Base-by-base conservation (phyloP, 2,329 filamentous ascomycete species). In the Fusarium aywerte region DNA sequence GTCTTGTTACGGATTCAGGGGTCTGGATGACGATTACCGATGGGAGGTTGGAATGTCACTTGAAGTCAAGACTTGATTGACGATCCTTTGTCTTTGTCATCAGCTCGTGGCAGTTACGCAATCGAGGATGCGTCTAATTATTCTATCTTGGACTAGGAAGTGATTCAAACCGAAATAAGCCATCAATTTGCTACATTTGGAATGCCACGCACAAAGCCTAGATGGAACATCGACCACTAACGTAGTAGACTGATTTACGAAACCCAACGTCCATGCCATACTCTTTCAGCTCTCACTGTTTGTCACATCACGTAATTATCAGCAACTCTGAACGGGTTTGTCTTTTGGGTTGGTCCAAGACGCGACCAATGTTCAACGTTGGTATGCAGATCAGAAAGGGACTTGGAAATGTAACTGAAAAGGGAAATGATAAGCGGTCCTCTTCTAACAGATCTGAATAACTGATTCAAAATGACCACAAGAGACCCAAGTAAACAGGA, bases 301-400 rank as follows among this genome's bases (percentile, higher is more conserved):
- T 31, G 32, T 42, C 33, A 54, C 10, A 20, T 23, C 31, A 44
- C 29, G n/a, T n/a, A n/a, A n/a, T 51, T 29, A 7, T 33, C 47
- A 49, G 25, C 48, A 68, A 65, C 48, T 62, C 21, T 66, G 56
- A 25, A 36, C 32, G 45, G 32, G 36, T 49, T 29, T 44, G 39
- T 50, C 35, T 35, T 43, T 40, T 36, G 38, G n/a, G 13, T 35
- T 62, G 21, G 15, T 25, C 18, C 23, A 35, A 35, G 12, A 25
- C 16, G 15, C 2, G 23, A 36, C 40, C 38, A 65, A 39, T 51
- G 55, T 12, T 31, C 25, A 51, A 39, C 29, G 54, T 54, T 48
- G 62, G 52, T 43, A 69, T 67, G 66, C 47, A 57, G 66, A 67
- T 67, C 58, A 56, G 32, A 56, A 43, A 36, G 63, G 38, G 16